Evolutionary conservation across 768 basidiomycete genomes (phyloP).

Genomic region (Suillus cothurnatus): DNA sequence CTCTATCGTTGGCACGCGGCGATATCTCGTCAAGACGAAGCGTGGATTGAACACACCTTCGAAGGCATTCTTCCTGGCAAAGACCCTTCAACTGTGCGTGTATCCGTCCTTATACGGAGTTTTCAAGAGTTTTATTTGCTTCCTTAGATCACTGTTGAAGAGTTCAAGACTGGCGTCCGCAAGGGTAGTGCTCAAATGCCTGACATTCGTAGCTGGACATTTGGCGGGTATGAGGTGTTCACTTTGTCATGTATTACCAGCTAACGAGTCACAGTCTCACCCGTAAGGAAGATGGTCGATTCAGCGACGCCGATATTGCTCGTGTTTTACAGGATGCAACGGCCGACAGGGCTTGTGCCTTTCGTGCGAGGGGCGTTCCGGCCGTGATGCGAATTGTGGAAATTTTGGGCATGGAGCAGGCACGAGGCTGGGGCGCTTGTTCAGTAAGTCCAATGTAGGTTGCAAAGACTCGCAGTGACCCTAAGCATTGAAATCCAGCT

Average conservation of each 20-base stretch:
- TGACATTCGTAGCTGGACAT: constrained; percentile 52
- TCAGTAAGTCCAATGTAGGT: constrained; percentile 45
- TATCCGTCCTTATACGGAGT: background rate
- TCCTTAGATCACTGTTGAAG: constrained; percentile 20
- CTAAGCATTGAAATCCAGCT: constrained; percentile 36
- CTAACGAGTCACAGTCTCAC: constrained; percentile 38
- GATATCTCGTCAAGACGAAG: constrained; percentile 52
- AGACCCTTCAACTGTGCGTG: constrained; percentile 42
- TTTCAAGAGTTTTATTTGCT: background rate
- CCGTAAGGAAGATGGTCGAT: constrained; percentile 55
- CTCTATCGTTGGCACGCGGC: constrained; percentile 68
- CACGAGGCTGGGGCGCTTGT: constrained; percentile 70
- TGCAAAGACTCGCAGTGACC: background rate
- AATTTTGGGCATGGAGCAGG: constrained; percentile 67
- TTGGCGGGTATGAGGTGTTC: constrained; percentile 41
- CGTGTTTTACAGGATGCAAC: constrained; percentile 64
- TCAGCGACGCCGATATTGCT: constrained; percentile 66
- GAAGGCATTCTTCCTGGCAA: constrained; percentile 41
- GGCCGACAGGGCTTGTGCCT: constrained; percentile 58
- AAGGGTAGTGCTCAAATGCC: constrained; percentile 13
- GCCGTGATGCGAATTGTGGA: constrained; percentile 67
- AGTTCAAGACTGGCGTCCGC: constrained; percentile 22
- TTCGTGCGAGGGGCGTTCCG: constrained; percentile 70
- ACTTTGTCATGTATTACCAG: background rate
- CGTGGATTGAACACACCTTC: constrained; percentile 58